Conservation (phyloP, 2,329 filamentous ascomycete genomes). For the Periconia digitata region DNA sequence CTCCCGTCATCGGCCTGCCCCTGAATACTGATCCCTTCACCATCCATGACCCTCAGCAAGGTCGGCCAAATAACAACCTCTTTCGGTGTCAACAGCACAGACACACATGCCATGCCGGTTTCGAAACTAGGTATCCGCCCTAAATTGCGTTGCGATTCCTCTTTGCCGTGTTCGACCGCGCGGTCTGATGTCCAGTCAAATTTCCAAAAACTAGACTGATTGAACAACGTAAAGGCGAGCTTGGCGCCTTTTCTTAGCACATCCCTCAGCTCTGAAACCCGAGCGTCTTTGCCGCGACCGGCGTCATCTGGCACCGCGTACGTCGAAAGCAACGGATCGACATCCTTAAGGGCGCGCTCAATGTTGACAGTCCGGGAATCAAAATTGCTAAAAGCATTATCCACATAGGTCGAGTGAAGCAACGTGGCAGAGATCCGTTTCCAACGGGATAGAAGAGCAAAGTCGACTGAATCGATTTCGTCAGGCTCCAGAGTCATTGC, state of each 20-base stretch:
- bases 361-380: conserved; percentile 17
- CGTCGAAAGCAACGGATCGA: conserved; percentile 12
- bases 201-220: conserved; percentile 15
- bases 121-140: neutral
- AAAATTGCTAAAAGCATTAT: conserved; percentile 14
- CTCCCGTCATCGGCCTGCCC: neutral
- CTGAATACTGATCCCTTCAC: conserved; percentile 7
- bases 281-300: conserved; percentile 1
- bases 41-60: conserved; percentile 11
- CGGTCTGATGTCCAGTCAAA: conserved; percentile 15
- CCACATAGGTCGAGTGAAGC: conserved; percentile 13
- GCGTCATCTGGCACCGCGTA: conserved; percentile 5
- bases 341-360: conserved; percentile 16
- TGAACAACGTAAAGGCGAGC: conserved; percentile 16
- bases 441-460: conserved; percentile 14
- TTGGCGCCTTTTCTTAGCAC: conserved; percentile 10
- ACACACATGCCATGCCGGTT: neutral
- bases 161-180: conserved; percentile 6
- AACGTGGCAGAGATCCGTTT: conserved; percentile 15
- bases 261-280: conserved; percentile 9
- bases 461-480: conserved; percentile 7
- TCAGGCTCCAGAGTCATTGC: conserved; percentile 4
- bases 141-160: conserved; percentile 1
- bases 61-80: conserved; percentile 14
- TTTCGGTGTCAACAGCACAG: neutral